Evolutionary conservation across 306 rosid genomes (phyloP).

Genomic region (Sicyos baderoa): DNA sequence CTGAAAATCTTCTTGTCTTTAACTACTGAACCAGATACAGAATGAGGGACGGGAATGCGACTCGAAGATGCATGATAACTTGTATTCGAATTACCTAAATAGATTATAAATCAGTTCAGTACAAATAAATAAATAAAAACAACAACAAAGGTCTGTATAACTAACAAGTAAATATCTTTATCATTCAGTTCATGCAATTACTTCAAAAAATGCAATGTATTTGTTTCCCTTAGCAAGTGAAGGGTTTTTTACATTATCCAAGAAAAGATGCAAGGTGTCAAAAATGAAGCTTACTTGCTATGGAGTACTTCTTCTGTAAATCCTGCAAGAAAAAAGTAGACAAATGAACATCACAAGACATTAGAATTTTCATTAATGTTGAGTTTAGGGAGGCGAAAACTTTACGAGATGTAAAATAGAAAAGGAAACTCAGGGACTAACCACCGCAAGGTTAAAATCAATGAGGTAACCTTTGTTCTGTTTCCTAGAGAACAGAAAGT

Average conservation of each 20-base stretch:
- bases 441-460: constrained; percentile 89
- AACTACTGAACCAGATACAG: constrained; percentile 26
- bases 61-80: constrained; percentile 25
- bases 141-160: constrained; percentile 13
- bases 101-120: constrained; percentile 11
- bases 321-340: constrained; percentile 22
- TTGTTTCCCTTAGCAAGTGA: not conserved
- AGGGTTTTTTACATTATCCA: not conserved
- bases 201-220: not conserved
- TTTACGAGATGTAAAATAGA: not conserved
- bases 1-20: constrained; percentile 25
- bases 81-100: constrained; percentile 45
- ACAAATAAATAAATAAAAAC: not conserved
- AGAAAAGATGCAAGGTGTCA: not conserved
- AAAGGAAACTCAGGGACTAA: constrained; percentile 21
- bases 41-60: constrained; percentile 26
- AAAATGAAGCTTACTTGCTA: constrained; percentile 41
- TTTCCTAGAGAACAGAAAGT: constrained; percentile 73
- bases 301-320: constrained; percentile 33
- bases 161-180: constrained; percentile 11
- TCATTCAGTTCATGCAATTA: not conserved
- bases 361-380: constrained; percentile 1
- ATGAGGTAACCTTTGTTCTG: constrained; percentile 70
- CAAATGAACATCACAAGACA: not conserved
- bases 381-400: not conserved